Evolutionary conservation across 108 stramenopile species (phyloP), one percentile per base, ranked within the genome.

Genomic region (Cyclostephanos invisitatus): DNA sequence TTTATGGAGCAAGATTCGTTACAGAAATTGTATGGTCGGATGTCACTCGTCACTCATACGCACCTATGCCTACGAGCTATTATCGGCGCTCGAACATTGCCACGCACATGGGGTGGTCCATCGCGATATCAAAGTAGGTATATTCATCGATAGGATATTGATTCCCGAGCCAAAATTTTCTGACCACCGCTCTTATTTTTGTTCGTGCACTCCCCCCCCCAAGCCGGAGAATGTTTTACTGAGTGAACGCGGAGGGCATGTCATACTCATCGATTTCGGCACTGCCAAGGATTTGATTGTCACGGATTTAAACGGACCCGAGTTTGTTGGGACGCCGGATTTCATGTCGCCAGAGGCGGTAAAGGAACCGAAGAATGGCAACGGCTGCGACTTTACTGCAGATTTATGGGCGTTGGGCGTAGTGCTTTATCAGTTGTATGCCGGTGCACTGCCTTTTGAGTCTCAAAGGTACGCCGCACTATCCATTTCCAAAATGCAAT

Each of bases 281-380:
- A 98, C 98, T 0, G 93, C 96, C 46, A 98, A 99, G 72, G 98
- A 99, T 77, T 72, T 97, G 62, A 72, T 96, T 20, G 67, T 92
- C 28, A 91, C 91, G 0, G 94, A 96, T 67, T 82, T 98, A 73
- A 99, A 99, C 75, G 98, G 98, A 4, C 97, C 97, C 12, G 97
- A 99, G 61, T 99, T 99, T 78, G 98, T 98, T 4, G 98, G 98
- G 7, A 98, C 98, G n/a, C 96, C 98, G 0, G 97, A 99, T 76
- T 99, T 97, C 77, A 98, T 99, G 98, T 75, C 85, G 27, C 98
- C 98, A 5, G 97, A 98, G 74, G 90, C 92, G 0, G 93, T 98
- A 44, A 84, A 83, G n/a, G 91, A 81, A 17, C 53, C 65, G 53
- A 70, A 78, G 53, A 62, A 57, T 50, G 73, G 70, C 0, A 53